A percentile compares a stretch with the other conserved stretches of the same genome.
Evolutionary conservation across 345 rosid genomes (phyloP).

Genomic region (Eucalyptus tenuipes): DNA sequence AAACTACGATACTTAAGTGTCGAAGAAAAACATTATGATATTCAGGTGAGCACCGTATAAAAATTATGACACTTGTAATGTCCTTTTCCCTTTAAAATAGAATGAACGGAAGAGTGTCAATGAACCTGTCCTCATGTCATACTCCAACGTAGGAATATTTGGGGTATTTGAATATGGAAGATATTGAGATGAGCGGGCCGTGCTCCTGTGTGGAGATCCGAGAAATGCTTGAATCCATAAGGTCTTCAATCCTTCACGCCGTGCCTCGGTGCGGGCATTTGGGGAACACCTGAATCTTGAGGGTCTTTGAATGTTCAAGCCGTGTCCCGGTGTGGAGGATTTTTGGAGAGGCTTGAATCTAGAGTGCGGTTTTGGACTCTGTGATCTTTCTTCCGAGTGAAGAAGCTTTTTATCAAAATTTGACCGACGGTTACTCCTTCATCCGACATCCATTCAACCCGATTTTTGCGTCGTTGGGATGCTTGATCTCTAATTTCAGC

Average conservation of each 20-base stretch:
- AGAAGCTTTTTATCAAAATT: neutral
- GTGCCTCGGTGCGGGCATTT: neutral
- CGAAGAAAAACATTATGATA: fast-evolving
- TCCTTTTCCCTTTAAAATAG: neutral
- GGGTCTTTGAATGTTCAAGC: neutral
- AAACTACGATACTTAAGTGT: neutral
- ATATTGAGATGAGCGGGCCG: neutral
- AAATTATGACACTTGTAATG: no score
- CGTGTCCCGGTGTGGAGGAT: neutral
- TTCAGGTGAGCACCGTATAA: fast-evolving
- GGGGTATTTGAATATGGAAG: neutral
- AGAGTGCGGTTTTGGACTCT: neutral
- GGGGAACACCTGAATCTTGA: neutral
- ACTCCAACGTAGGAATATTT: neutral
- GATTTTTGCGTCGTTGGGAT: neutral
- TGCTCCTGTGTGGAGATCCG: neutral
- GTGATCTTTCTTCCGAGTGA: neutral
- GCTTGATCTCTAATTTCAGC: neutral
- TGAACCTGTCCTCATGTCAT: neutral
- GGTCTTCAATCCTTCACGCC: neutral
- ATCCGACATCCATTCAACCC: neutral
- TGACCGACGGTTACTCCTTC: neutral
- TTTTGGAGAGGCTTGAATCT: neutral
- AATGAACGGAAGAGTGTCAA: neutral
- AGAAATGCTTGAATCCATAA: neutral